Evolutionary conservation across 805 yeast genomes (phyloP), one percentile per base, ranked within the genome.

Genomic region (baker's yeast (Saccharomyces cerevisiae)): DNA sequence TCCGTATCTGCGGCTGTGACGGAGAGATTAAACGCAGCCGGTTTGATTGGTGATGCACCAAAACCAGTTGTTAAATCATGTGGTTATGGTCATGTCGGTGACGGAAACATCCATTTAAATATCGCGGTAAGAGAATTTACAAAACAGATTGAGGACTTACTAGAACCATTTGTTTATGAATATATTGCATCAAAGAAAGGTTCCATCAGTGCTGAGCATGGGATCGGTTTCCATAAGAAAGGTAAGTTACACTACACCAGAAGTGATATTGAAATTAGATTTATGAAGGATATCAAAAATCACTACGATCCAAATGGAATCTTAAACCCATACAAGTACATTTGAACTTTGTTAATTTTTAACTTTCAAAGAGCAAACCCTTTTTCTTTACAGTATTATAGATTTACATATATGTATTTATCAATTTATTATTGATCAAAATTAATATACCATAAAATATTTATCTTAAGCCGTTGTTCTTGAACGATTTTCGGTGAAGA

Each of bases 51-150:
- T 51, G 82, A 79, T 50, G 79, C 81, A 41, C 83, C 79, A 47
- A 74, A 77, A n/a, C 96, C 96, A 5, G 96, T 87, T 8, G 84
- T 87, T 51, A 87, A 82, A 57, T 90, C 91, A n/a, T 83, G 89
- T 62, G 97, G 97, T 0, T 90, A 90, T 64, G 97, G 97, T 29
- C 97, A 90, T 66, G 78, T 90, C 65, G 97, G 97, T 53, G 97
- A 90, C 69, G 96, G 97, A 50, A 90, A 90, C 72, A 76, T 90
- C 64, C 97, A 90, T 70, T 79, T 90, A 67, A 90, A 90, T 67
- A 91, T 90, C 51, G 83, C 90, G 53, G 95, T 89, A 31, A 79
- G 96, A 68, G 79, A 82, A 63, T 90, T 90, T 71, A 77, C 78
- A 55, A 83, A 85, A 68, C 78, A 76, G 41, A 85, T 90, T 53